Evolutionary conservation across 2,329 filamentous ascomycete species (phyloP).

Genomic region (Aaosphaeria pasadenensis): DNA sequence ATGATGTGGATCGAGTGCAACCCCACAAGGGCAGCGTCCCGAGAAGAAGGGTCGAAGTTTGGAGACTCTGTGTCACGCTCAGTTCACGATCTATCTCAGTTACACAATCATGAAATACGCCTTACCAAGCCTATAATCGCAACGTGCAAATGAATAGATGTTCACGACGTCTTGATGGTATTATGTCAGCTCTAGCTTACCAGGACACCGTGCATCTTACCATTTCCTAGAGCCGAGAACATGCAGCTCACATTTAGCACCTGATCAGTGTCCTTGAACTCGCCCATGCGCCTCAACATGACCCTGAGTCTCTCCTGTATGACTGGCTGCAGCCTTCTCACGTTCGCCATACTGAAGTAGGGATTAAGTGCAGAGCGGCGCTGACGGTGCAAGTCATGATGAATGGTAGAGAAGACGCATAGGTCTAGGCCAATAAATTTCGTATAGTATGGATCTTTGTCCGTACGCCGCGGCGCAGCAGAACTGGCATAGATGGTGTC

Average conservation of each 20-base stretch:
- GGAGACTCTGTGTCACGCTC: background rate
- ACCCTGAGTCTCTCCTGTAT: conserved; percentile 5
- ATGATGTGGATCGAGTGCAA: background rate
- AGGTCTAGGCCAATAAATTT: background rate
- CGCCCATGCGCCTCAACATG: background rate
- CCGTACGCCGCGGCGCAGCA: background rate
- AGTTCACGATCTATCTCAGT: background rate
- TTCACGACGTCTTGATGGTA: background rate
- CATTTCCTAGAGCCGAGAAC: conserved; percentile 1
- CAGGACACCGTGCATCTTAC: background rate
- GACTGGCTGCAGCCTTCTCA: conserved; percentile 9
- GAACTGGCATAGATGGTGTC: background rate
- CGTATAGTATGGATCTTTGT: background rate
- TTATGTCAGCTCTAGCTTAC: background rate
- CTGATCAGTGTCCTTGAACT: background rate
- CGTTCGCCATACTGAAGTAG: conserved; percentile 14
- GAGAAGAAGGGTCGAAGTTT: background rate
- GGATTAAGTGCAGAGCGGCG: conserved; percentile 15
- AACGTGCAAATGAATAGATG: background rate
- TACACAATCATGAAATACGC: background rate
- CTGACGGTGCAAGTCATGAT: conserved; percentile 17
- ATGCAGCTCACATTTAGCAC: background rate
- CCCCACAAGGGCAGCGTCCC: background rate
- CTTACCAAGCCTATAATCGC: background rate
- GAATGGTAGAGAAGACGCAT: conserved; percentile 5